Base-by-base conservation (phyloP, 1,139 yeast genomes). In the Ogataea hybrid region DNA sequence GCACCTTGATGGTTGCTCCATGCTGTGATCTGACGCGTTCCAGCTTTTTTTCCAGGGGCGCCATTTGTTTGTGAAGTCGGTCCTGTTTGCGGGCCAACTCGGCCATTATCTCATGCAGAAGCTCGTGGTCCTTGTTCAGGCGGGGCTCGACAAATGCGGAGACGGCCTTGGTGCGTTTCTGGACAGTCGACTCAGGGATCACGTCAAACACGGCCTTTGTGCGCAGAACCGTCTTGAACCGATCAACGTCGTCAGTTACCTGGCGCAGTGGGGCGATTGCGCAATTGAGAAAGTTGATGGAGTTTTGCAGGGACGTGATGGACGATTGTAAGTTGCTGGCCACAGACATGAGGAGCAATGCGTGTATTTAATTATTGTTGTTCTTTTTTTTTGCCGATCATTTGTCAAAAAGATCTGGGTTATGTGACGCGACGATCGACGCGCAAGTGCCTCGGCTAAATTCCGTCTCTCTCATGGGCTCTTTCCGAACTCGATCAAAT, bases 191-290 rank as follows among this genome's bases (percentile, higher is more conserved):
- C 36, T 57, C 62, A 0, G 58, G 58, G 10, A 58, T 44, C 5
- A 55, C 56, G 29, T 57, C 62, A 42, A 58, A 57, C 7, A 57
- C 50, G 3, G 51, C 42, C 25, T 40, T 45, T 3, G 53, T 47
- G 22, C 38, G 34, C 16, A 48, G 39, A 11, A 44, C 41, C 11
- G 18, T 37, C 14, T 36, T 41, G 31, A 39, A 48, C 3, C 39
- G 30, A 4, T 43, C 25, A 11, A 41, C 27, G 30, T 49, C 52
- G 3, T 44, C 41, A 5, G 48, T 47, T 15, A 47, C 47, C 29
- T 41, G 38, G 11, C 32, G 32, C n/a, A 49, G 40, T 2, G 52
- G 51, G 20, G 44, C 42, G 6, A 42, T 42, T 2, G 54, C 49
- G 7, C 34, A 30, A 12, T 44, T 43, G n/a, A 48, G 40, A 15